Percentiles rank a stretch among this genome's conserved stretches.
phyloP scores from a whole-genome alignment of 805 yeast species.

The Yarrowia alimentaria region DNA sequence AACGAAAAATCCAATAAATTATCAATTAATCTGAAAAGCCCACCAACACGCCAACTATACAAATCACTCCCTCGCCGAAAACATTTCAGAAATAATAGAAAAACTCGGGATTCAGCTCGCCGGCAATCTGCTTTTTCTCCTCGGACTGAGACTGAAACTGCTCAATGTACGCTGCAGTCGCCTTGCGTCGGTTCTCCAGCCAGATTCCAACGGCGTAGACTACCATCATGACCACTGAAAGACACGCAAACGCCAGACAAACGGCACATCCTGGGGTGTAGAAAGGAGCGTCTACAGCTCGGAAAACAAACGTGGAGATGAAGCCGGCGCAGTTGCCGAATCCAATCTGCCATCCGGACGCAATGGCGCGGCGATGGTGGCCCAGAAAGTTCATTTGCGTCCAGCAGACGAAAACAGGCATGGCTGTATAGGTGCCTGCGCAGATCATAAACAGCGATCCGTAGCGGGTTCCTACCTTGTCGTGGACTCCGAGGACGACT shows the following conservation, averaged over 20 bases:
- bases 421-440: conserved; percentile 57
- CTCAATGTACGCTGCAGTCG: conserved; percentile 29
- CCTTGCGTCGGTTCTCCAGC: conserved; percentile 36
- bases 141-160: conserved; percentile 4
- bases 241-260: conserved; percentile 49
- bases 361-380: conserved; percentile 58
- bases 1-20: no score
- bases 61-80: no score
- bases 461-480: conserved; percentile 49
- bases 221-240: conserved; percentile 32
- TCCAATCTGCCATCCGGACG: conserved; percentile 62
- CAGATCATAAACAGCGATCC: conserved; percentile 64
- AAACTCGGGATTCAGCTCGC: conserved; percentile 39
- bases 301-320: conserved; percentile 57
- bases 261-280: conserved; percentile 56
- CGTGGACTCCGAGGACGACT: conserved; percentile 50
- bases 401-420: conserved; percentile 72
- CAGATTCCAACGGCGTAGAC: conserved; percentile 42
- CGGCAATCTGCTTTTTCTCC: conserved; percentile 34
- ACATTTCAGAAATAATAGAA: conserved; percentile 10
- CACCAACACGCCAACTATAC: no score
- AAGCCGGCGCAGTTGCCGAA: conserved; percentile 75
- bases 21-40: no score
- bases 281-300: conserved; percentile 55
- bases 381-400: conserved; percentile 60